phyloP scores from a whole-genome alignment of 805 yeast species.

The Teunomyces aglyptinius region DNA sequence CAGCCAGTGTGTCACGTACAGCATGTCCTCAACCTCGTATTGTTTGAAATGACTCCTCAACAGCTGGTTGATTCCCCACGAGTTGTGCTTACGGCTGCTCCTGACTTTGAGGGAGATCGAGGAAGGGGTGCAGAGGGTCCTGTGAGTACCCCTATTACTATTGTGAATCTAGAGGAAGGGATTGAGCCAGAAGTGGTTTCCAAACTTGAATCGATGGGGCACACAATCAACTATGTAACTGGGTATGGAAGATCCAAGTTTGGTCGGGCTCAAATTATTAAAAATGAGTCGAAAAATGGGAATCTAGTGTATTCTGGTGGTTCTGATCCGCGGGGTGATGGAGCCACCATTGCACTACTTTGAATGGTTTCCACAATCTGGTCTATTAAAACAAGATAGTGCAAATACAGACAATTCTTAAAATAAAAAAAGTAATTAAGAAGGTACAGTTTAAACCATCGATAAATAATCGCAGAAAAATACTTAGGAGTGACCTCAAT shows the following conservation, averaged over 20 bases:
- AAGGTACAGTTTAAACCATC: too few relatives aligned
- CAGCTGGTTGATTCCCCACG: slow-evolving; percentile 75
- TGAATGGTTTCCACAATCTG: slow-evolving; percentile 9
- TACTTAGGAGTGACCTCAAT: too few relatives aligned
- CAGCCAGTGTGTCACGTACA: slow-evolving; percentile 87
- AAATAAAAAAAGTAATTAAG: not conserved
- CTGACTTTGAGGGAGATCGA: slow-evolving; percentile 40
- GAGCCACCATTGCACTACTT: slow-evolving; percentile 61
- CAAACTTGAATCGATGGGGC: slow-evolving; percentile 54
- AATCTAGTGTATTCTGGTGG: slow-evolving; percentile 62
- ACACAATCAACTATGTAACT: slow-evolving; percentile 42
- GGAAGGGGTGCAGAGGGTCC: slow-evolving; percentile 69
- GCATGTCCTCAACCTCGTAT: slow-evolving; percentile 62
- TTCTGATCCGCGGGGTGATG: slow-evolving; percentile 82
- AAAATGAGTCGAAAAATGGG: slow-evolving; percentile 42
- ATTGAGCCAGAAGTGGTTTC: slow-evolving; percentile 46
- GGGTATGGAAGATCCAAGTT: slow-evolving; percentile 46
- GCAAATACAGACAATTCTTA: not conserved
- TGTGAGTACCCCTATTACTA: slow-evolving; percentile 54
- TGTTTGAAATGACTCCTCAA: slow-evolving; percentile 68
- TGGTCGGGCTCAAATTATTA: slow-evolving; percentile 76
- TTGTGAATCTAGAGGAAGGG: slow-evolving; percentile 66
- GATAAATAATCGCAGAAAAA: too few relatives aligned
- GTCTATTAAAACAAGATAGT: not conserved
- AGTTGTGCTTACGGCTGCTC: slow-evolving; percentile 58